A percentile compares a stretch with the other conserved stretches of the same genome.
These are phyloP conservation scores for Beauveria rudraprayagi DNA, from an alignment of 2,329 filamentous ascomycete species.

Conservation along the genomic window DNA sequence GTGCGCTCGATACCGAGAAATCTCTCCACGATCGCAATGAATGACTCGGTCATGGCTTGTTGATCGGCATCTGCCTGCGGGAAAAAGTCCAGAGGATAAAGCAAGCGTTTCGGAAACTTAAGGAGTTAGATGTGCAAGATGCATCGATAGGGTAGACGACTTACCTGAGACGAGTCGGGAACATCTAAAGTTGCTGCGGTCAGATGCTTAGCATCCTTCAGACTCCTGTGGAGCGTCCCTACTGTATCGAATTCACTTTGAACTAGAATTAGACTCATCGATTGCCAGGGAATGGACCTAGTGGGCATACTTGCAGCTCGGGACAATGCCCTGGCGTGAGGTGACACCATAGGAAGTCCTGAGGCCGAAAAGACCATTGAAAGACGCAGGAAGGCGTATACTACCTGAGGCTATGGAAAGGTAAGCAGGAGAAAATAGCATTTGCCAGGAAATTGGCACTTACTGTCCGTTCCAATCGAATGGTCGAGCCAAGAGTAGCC, in stretches of 20 bases:
- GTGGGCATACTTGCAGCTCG: constrained; percentile 13
- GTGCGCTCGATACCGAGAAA: too few relatives aligned
- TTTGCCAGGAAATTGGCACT: too few relatives aligned
- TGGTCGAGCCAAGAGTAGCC: too few relatives aligned
- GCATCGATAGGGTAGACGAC: background rate
- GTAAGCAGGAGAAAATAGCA: too few relatives aligned
- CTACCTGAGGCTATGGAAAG: too few relatives aligned
- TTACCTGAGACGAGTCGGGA: background rate
- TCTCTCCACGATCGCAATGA: too few relatives aligned
- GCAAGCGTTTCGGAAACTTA: constrained; percentile 1
- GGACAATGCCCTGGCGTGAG: constrained; percentile 2
- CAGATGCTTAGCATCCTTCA: background rate
- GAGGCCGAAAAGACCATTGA: background rate
- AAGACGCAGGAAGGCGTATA: background rate
- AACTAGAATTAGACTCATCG: background rate
- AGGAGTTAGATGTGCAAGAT: background rate
- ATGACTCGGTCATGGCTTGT: too few relatives aligned
- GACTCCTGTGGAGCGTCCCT: background rate
- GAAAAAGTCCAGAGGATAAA: background rate
- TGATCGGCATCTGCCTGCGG: too few relatives aligned
- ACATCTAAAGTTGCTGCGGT: constrained; percentile 1
- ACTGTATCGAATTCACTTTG: constrained; percentile 4
- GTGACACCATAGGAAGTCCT: background rate
- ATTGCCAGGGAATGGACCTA: background rate
- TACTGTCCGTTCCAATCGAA: too few relatives aligned